Base-by-base conservation (phyloP, 768 basidiomycete genomes). In the Lactifluus subvellereus region DNA sequence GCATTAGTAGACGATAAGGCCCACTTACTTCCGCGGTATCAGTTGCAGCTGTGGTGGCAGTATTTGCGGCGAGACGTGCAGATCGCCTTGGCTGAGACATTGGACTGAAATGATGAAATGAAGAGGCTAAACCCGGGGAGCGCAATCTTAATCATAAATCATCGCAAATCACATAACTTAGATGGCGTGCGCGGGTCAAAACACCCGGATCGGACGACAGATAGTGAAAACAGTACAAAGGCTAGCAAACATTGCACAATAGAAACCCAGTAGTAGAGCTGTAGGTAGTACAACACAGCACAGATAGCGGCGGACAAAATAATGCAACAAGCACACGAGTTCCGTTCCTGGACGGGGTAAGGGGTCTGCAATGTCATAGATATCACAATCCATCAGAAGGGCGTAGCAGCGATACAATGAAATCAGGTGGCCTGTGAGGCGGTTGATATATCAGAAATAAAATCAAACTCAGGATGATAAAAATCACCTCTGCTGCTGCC, bases 51-150 rank as follows among this genome's bases (percentile, higher is more conserved):
- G 57, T 54, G 22, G 65, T 13, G 6, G 59, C 9, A 35, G 37
- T 4, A 54, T 3, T 65, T 38, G 63, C 66, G n/a, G 66, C 66
- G 33, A 66, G 63, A 59, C 66, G 66, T 27, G 66, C 58, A n/a
- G 66, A 66, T 30, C 66, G 66, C 32, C 66, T 59, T 59, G 66
- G 66, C 50, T 66, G 62, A n/a, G 66, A 65, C 66, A 66, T 66
- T 9, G 32, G n/a, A 2, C 13, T 27, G 18, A 27, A 27, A 27
- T 27, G 27, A 27, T 2, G 27, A 27, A 27, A 27, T 27, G 27
- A 22, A 22, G 22, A 22, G 22, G 33, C 35, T 37, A 51, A 52
- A 20, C 42, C 27, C 27, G 30, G 33, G 33, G 47, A 35, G 20
- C 54, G 49, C 22, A 63, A 58, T 57, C 42, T 47, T 54, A 48